Base-by-base conservation (phyloP, 768 basidiomycete species). In the Paxillus rubicundulus region DNA sequence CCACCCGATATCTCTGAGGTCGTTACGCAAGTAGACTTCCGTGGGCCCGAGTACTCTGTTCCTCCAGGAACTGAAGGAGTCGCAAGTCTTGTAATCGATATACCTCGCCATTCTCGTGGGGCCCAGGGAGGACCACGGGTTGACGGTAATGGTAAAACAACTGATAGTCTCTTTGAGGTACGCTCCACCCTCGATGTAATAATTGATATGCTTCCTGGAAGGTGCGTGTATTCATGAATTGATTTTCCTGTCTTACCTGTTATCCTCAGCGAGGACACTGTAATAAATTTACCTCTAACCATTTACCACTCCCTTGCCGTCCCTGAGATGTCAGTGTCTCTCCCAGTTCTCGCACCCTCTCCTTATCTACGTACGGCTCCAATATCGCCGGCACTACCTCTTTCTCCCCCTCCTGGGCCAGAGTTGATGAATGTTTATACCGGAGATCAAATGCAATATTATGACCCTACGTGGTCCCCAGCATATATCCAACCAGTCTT, bases 1-100 rank as follows among this genome's bases (percentile, higher is more conserved):
- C 68, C 71, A 16, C 52, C 71, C 17, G 72, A 77, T 57, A 74
- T 87, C 10, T 83, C 82, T 1, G 91, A 93, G 63, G 80, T 82
- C 0, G 70, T 88, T 24, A 78, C 81, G 2, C 82, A 79, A 10
- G 82, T 91, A 16, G 78, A 85, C 10, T 93, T 86, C 67, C 80
- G 80, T 36, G 88, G 87, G 3, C 76, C 79, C 27, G 90, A 92
- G 60, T 92, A 91, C 57, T 79, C 81, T 30, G 81, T 91, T 28
- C 77, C 77, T 8, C 87, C 88, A 1, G 87, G 87, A 16, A 77
- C 76, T 3, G 90, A 92, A 61, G 90, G 90, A 18, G 78, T 91
- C 2, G 90, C 90, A 1, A 82, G 80, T 60, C 77, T 93, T 10
- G 86, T 89, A 10, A 84, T 93, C 56, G 85, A 92, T 63, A 81